A percentile compares a stretch with the other conserved stretches of the same genome.
Evolutionary conservation across 148 eudicot genomes (phyloP).

Genomic region (Rhododendron molle): DNA sequence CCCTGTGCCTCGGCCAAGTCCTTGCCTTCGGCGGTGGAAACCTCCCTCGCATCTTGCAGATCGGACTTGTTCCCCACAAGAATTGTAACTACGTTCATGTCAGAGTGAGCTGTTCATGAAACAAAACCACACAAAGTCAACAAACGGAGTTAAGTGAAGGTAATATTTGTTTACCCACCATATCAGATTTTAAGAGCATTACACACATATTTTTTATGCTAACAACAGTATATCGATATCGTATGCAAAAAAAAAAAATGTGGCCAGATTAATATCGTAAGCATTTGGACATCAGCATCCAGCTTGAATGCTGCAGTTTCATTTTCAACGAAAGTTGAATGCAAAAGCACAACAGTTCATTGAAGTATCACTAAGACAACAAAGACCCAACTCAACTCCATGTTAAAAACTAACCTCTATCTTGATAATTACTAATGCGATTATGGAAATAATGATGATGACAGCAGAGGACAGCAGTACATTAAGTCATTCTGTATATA

Average conservation of each 20-base stretch:
- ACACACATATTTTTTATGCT: background rate
- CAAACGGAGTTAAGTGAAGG: background rate
- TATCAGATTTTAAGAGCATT: background rate
- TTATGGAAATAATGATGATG: background rate
- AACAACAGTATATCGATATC: background rate
- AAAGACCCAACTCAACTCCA: background rate
- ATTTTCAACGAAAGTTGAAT: background rate
- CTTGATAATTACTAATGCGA: background rate
- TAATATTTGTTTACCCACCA: background rate
- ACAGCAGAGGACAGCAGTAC: background rate
- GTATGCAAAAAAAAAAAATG: background rate
- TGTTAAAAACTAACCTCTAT: background rate
- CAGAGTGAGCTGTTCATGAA: slow-evolving; percentile 76
- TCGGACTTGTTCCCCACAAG: slow-evolving; percentile 90
- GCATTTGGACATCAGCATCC: background rate
- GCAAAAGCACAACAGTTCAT: background rate
- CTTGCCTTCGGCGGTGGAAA: slow-evolving; percentile 81
- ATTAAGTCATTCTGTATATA: background rate
- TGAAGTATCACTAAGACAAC: too few relatives aligned
- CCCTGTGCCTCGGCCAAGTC: slow-evolving; percentile 75
- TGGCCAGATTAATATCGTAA: background rate
- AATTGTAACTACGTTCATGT: slow-evolving; percentile 95
- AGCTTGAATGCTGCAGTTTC: background rate
- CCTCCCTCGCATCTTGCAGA: slow-evolving; percentile 82
- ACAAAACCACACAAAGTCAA: slow-evolving; percentile 6